Evolutionary conservation across 2,329 filamentous ascomycete genomes (phyloP).

Genomic region (Epicoccum sorghinum): DNA sequence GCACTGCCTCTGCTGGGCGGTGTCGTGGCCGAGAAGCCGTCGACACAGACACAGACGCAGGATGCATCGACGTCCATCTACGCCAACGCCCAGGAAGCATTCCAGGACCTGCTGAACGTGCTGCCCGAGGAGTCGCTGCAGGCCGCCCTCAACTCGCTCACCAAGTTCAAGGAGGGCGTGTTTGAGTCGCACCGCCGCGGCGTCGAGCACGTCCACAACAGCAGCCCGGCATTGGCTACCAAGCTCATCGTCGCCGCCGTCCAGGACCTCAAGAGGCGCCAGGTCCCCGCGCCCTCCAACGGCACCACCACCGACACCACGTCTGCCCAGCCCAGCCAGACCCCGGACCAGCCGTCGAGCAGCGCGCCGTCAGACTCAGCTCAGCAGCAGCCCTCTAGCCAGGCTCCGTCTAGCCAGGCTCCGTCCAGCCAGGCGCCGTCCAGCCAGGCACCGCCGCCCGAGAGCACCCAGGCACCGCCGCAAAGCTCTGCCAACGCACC

Average conservation of each 20-base stretch:
- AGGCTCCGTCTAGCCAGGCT: not conserved
- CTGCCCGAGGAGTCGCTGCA: slow-evolving; percentile 68
- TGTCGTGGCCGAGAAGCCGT: slow-evolving; percentile 27
- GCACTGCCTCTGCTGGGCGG: slow-evolving; percentile 39
- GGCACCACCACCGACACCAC: slow-evolving; percentile 39
- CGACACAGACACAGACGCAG: slow-evolving; percentile 19
- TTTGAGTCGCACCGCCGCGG: slow-evolving; percentile 69
- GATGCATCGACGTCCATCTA: slow-evolving; percentile 32
- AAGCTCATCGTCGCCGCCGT: slow-evolving; percentile 69
- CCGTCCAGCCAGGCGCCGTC: not conserved
- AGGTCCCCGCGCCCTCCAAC: slow-evolving; percentile 36
- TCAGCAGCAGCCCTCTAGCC: slow-evolving; percentile 1
- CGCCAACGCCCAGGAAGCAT: slow-evolving; percentile 48
- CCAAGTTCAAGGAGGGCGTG: slow-evolving; percentile 71
- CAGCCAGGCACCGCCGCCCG: slow-evolving; percentile 3
- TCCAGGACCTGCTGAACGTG: slow-evolving; percentile 62
- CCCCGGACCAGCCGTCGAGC: slow-evolving; percentile 16
- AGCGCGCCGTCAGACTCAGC: slow-evolving; percentile 1
- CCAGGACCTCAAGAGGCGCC: slow-evolving; percentile 52
- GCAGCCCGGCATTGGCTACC: slow-evolving; percentile 66
- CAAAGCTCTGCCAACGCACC: slow-evolving; percentile 7
- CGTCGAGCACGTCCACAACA: slow-evolving; percentile 66
- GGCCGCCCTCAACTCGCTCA: slow-evolving; percentile 67
- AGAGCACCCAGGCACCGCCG: slow-evolving; percentile 4
- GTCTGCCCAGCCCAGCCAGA: slow-evolving; percentile 11